Evolutionary conservation across 139 green algal species (phyloP), one percentile per base, ranked within the genome.

Genomic region (Chlamydomonas applanata): DNA sequence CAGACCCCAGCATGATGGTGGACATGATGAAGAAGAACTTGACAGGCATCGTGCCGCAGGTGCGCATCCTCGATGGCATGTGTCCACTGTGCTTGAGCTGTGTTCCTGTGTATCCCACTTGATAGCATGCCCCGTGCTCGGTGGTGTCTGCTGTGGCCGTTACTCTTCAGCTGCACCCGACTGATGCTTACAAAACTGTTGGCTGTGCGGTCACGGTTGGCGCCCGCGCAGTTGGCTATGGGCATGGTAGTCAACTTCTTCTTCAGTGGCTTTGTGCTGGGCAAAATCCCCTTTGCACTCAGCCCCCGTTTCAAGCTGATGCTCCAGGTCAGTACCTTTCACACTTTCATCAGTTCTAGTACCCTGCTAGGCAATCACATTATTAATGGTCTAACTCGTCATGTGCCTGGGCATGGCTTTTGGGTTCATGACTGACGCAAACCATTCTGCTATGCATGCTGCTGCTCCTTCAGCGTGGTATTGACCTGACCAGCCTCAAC

Each of bases 21-120:
- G 86, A 92, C 75, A 97, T 97, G 93, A 91, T 97, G 86, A 97
- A 95, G 83, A 91, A 95, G 79, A 91, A 94, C 73, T 73, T 94
- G 61, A 82, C 77, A 22, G 91, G 89, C 36, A 84, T 97, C 52
- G 81, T 94, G 29, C 90, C 90, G 13, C 90, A 95, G 87, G 89
- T 91, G 64, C 0, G 75, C 9, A 49, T 49, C 7, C 40, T 49
- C 11, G 40, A 49, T n/a, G n/a, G n/a, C n/a, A n/a, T n/a, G n/a
- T n/a, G n/a, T n/a, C n/a, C n/a, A n/a, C n/a, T n/a, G 16, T 56
- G 46, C 46, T 17, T 17, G 16, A 16, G 19, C 46, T 56, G 46
- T 17, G 46, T 17, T 24, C 46, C 16, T 56, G 46, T 56, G 46
- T 56, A 17, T 56, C 16, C 46, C 33, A 17, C 46, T n/a, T n/a